phyloP scores from a whole-genome alignment of 257 asterid species.

The Osmanthus fragrans region DNA sequence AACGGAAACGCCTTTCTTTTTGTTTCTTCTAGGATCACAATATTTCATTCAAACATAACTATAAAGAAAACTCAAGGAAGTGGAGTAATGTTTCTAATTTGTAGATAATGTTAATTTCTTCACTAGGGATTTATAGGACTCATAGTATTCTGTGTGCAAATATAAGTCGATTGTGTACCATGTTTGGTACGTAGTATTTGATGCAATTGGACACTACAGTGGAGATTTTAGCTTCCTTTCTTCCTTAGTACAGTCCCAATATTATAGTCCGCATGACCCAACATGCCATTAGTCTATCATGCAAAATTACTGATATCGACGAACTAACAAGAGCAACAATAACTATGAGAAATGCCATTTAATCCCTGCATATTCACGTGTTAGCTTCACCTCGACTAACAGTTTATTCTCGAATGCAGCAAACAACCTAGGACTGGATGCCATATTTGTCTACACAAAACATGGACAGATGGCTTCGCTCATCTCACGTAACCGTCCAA shows the following conservation, averaged over 20 bases:
- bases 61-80: neutral
- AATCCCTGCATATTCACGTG: neutral
- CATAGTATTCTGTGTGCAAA: neutral
- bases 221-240: neutral
- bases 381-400: neutral
- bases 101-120: neutral
- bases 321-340: neutral
- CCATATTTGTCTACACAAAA: constrained; percentile 76
- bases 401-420: constrained; percentile 42
- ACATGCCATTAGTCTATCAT: too few species aligned
- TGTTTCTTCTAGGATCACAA: neutral
- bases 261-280: neutral
- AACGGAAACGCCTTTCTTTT: neutral
- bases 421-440: constrained; percentile 71
- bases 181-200: neutral
- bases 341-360: too few species aligned
- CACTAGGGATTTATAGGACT: neutral
- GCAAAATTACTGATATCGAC: too few species aligned
- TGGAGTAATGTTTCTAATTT: neutral
- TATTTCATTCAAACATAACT: neutral
- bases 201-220: neutral
- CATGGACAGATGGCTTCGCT: constrained; percentile 83
- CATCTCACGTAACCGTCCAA: constrained; percentile 74
- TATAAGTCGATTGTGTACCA: neutral
- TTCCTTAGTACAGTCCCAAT: neutral